Evolutionary conservation across 352 stramenopile genomes (phyloP).

Genomic region (Pythium pectinolyticum): DNA sequence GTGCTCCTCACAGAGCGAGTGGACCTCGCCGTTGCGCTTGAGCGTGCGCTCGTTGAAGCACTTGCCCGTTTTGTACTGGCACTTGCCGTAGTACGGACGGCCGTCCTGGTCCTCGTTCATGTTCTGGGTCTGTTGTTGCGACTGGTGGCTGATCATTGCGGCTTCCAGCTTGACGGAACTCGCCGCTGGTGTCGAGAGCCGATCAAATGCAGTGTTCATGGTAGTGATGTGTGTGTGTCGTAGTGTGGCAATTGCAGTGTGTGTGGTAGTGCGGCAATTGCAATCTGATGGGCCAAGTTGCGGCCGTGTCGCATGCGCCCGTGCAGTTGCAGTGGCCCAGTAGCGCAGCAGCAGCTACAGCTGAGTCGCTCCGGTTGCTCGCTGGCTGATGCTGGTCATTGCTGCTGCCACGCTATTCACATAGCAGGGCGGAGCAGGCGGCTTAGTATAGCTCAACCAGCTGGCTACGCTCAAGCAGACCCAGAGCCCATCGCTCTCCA

Average conservation of each 20-base stretch:
- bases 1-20: constrained; percentile 85
- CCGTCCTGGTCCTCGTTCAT: constrained; percentile 8
- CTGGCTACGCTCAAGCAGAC: neutral
- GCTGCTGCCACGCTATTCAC: neutral
- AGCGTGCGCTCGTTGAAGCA: constrained; percentile 86
- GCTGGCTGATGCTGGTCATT: constrained; percentile 5
- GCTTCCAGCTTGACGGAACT: constrained; percentile 28
- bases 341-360: constrained; percentile 9
- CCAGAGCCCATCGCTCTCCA: no score
- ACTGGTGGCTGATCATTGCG: constrained; percentile 7
- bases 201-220: constrained; percentile 16
- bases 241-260: neutral
- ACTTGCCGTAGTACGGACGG: constrained; percentile 72
- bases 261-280: constrained; percentile 40
- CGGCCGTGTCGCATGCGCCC: constrained; percentile 29
- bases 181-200: constrained; percentile 16
- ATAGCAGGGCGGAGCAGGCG: neutral
- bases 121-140: no score
- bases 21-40: constrained; percentile 80
- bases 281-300: constrained; percentile 44
- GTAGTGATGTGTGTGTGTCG: neutral
- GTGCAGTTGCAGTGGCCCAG: neutral
- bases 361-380: neutral
- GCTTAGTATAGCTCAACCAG: neutral
- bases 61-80: constrained; percentile 88